phyloP scores from a whole-genome alignment of 2,329 filamentous ascomycete genomes.

The Paraconiothyrium sp. region DNA sequence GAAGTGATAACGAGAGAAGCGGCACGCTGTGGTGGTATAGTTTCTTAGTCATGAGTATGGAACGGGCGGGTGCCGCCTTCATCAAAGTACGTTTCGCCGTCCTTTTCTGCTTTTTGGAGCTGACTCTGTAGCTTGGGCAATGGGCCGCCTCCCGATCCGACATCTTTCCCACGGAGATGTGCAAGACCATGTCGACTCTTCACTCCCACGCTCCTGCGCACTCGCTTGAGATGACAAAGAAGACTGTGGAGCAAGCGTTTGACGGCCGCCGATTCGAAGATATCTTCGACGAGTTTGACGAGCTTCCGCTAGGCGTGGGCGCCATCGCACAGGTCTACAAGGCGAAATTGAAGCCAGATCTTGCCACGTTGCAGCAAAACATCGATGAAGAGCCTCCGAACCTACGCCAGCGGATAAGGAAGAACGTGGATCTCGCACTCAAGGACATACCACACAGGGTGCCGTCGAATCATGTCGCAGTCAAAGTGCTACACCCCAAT shows the following conservation, averaged over 20 bases:
- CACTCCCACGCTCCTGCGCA: conserved; percentile 96
- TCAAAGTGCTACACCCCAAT: conserved; percentile 93
- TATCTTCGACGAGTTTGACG: conserved; percentile 96
- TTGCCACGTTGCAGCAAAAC: conserved; percentile 70
- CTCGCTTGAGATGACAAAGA: conserved; percentile 80
- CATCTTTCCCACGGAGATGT: conserved; percentile 94
- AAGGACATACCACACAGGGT: conserved; percentile 87
- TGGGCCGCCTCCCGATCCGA: conserved; percentile 97
- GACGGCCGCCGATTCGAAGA: conserved; percentile 81
- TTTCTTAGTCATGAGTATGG: conserved; percentile 89
- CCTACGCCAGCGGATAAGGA: conserved; percentile 74
- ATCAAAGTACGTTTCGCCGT: conserved; percentile 76
- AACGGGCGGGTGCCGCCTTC: conserved; percentile 91
- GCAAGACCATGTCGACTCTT: conserved; percentile 89
- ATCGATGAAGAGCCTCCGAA: conserved; percentile 65
- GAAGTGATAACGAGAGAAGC: conserved; percentile 76
- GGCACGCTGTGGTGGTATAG: conserved; percentile 96
- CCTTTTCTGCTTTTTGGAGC: conserved; percentile 1
- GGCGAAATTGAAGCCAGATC: conserved; percentile 83
- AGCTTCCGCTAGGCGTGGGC: conserved; percentile 87
- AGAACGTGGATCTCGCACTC: conserved; percentile 83
- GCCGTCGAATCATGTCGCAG: conserved; percentile 89
- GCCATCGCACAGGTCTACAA: conserved; percentile 98
- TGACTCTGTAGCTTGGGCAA: conserved; percentile 78
- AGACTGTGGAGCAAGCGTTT: conserved; percentile 83